Base-by-base conservation (phyloP, 257 asterid genomes). In the Solanum neorickii region DNA sequence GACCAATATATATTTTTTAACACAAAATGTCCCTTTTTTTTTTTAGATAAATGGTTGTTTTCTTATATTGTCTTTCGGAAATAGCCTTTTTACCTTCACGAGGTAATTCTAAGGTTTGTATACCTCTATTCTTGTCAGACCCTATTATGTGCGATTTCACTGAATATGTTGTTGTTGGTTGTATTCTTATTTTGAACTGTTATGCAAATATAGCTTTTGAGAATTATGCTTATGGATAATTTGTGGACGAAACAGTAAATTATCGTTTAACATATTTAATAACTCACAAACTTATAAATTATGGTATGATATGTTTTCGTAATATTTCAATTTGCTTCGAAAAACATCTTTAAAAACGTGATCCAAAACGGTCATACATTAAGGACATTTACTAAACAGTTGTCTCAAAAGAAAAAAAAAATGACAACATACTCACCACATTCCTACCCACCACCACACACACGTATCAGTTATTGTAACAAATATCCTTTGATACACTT, bases 81-180 rank as follows among this genome's bases (percentile, higher is more conserved):
- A 52, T 52, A 52, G 23, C 0, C 0, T 52, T 16, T 52, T 0
- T 6, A 16, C 2, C 62, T 52, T 21, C 10, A 16, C 9, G 62
- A 52, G 62, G 0, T 1, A 16, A 0, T 52, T 3, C 1, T 52
- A 52, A 52, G 10, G 2, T 15, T 0, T 52, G 62, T 52, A 23
- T 52, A 16, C 1, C 2, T 52, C 2, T 52, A 52, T 0, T 2
- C 4, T 52, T 16, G 3, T 0, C 10, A 52, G 2, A 52, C 4
- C 62, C 23, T 52, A 6, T 1, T 52, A 1, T 6, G 10, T 52
- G 23, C 0, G 10, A 52, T 16, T 52, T 52, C 0, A 52, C 10
- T 52, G 1, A 3, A 1, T 52, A 52, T 16, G 9, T 49, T 52
- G 3, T 15, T 49, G 3, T 52, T 52, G 60, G 1, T 52, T 6